Evolutionary conservation across 2,329 filamentous ascomycete species (phyloP).

Genomic region (Gyromitra esculenta): DNA sequence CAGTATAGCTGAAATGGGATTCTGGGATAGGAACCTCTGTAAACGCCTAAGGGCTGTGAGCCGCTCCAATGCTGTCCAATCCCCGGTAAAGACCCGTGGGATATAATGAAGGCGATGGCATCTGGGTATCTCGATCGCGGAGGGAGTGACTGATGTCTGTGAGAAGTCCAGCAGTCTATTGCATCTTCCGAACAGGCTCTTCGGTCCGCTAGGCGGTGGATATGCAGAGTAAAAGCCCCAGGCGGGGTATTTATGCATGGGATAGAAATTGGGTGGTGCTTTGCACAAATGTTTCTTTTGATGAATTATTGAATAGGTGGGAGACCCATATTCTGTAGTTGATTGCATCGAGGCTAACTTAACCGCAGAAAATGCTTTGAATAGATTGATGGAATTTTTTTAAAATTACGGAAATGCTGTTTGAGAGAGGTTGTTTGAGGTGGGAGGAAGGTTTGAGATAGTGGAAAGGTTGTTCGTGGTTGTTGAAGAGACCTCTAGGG

Average conservation of each 20-base stretch:
- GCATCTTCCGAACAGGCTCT: background rate
- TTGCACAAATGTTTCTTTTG: no score
- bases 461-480: no score
- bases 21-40: background rate
- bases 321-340: conserved; percentile 7
- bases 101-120: background rate
- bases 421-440: background rate
- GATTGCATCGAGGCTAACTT: background rate
- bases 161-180: background rate
- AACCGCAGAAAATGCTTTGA: no score
- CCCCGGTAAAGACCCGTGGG: background rate
- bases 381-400: background rate
- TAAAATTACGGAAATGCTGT: no score
- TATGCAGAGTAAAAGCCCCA: background rate
- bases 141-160: no score
- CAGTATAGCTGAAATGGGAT: background rate
- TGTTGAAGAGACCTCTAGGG: background rate
- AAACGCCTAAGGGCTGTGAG: background rate
- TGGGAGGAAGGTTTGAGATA: background rate
- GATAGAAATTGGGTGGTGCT: background rate
- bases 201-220: background rate
- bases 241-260: background rate
- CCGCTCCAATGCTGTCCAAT: background rate
- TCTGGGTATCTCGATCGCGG: background rate
- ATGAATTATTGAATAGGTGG: background rate